Evolutionary conservation across 73 alveolate genomes (phyloP), one percentile per base, ranked within the genome.

Genomic region (Paramecium tetraurelia): DNA sequence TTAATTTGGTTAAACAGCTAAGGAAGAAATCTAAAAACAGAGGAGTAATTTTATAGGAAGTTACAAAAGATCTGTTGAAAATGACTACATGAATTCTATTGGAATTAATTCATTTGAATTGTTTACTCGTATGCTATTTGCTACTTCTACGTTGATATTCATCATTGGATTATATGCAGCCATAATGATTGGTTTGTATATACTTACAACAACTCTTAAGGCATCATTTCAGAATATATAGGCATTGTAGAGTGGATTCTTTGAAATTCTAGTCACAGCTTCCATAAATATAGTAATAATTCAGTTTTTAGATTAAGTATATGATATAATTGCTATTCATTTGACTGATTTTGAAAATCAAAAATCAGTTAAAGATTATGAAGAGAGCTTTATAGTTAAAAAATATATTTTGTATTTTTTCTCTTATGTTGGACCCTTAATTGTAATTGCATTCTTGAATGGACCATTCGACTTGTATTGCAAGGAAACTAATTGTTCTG

Each of bases 271-370:
- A 16, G 59, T 75, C 21, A 75, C 87, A 16, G 87, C 87, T 40
- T 33, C 87, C 2, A 75, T 75, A 21, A 75, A 75, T 75, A 75
- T 75, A 20, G 48, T 75, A 12, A 36, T 75, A 5, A 29, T 75
- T 33, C 11, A 29, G 18, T 36, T 29, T 75, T 75, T 75, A 36
- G 87, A 75, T 33, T 36, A 21, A 31, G 58, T 75, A 11, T 75
- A 75, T 75, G 87, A 75, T 21, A 33, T 33, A 4, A 36, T 75
- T 14, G 8, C 68, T 4, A 75, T 44, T 21, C 48, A 33, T 33
- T 33, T 75, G 41, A 75, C 87, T 3, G 87, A 75, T 75, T 36
- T 36, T 35, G 87, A 75, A 75, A 75, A 75, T 75, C 18, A 75
- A 33, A 14, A 36, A 75, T 33, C 87, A n/a, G 59, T 75, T 16